Base-by-base conservation (phyloP, 148 eudicot species). In the Rhododendron kiyosumense region DNA sequence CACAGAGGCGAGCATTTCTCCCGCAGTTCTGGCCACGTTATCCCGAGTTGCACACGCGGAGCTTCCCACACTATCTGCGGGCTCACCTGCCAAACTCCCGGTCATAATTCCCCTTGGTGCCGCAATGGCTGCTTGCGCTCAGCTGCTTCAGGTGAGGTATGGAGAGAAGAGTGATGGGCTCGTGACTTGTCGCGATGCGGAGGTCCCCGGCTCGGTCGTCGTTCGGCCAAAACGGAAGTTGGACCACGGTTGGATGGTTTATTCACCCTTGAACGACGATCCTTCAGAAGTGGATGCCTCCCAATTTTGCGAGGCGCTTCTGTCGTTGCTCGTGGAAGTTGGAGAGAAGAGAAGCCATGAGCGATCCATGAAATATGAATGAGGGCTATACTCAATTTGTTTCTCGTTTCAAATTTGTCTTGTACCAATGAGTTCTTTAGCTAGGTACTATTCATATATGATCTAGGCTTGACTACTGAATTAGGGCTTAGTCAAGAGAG, bases 241-340 rank as follows among this genome's bases (percentile, higher is more conserved):
- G 76, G 99, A 97, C 80, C 99, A 97, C 80, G 96, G 95, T 20
- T 97, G 99, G 99, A 94, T 97, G 98, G 99, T 95, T 24, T 97
- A 97, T 83, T 94, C 99, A 36, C 90, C 98, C 22, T 36, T 91
- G 36, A 97, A 89, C 17, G 98, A 97, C 78, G 93, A 97, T 46
- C 90, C 93, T 17, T 83, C 92, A 0, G 98, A 97, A 87, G 94
- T 95, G 2, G 91, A 93, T 89, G 94, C 99, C 61, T 92, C 99
- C 76, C 95, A 95, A 69, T 95, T 95, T 1, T 97, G 98, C 54
- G 99, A 97, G 89, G 99, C 99, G 87, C 95, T 97, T 73, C 59
- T 97, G 46, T 84, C 89, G 5, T 91, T 97, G 91, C 95, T 97
- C 52, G 88, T 95, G 69, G 98, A 97, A 90, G 94, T 88, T 71